Evolutionary conservation across 176 grass and related monocot species (phyloP), one percentile per base, ranked within the genome.

Genomic region (Paspalum vaginatum): DNA sequence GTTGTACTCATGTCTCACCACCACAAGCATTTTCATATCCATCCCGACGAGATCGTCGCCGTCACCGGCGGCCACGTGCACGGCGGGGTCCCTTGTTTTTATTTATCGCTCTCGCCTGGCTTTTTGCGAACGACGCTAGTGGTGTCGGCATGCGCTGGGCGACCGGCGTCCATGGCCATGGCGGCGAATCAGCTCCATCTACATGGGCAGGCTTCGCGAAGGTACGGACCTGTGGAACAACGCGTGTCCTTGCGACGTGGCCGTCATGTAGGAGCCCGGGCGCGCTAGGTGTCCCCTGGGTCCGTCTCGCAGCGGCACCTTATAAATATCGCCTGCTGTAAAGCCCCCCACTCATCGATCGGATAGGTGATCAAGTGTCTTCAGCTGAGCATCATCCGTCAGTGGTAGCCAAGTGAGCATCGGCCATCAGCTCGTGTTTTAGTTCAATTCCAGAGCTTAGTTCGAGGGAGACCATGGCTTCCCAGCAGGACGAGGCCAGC

Each of bases 171-270:
- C 37, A 64, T 70, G 46, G 32, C 42, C 42, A 9, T n/a, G 11
- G 22, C n/a, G 1, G 18, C 68, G 70, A 58, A 61, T 74, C 87
- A 54, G 58, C 2, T 54, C 47, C 37, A 1, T 75, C 53, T 67
- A 68, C 70, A 80, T 69, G 70, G 76, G 25, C 65, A 20, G 70
- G 45, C 47, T 89, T 89, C 77, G 47, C 77, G 87, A 89, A 85
- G 76, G 70, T 22, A 67, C 86, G 60, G 37, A 61, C 0, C 22
- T 2, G 52, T 7, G 55, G n/a, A 64, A 24, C 68, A 18, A 74
- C 81, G 75, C 86, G 81, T 79, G 86, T 88, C 81, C 80, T 88
- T 42, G 9, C 68, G 43, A 84, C 80, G 86, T 88, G 86, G 86
- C 81, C 26, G 2, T 24, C 86, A 74, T 84, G 75, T 67, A 83